phyloP scores from a whole-genome alignment of 139 green algal species.

The Volvox reticuliferus region DNA sequence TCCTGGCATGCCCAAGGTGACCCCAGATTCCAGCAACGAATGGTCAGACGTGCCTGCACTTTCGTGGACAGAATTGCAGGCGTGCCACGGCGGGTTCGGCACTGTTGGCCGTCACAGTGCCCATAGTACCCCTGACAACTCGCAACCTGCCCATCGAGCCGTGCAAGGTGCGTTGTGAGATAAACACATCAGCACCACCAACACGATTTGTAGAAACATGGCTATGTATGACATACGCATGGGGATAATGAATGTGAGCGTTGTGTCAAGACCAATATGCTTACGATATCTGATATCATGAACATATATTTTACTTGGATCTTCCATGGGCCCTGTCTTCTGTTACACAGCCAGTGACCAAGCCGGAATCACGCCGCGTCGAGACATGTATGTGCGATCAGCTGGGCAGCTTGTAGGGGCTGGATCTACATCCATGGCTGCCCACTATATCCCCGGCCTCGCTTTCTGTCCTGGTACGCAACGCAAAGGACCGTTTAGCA shows the following conservation, averaged over 20 bases:
- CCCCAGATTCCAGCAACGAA: background rate
- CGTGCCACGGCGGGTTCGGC: constrained; percentile 9
- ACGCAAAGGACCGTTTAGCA: background rate
- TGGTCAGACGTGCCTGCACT: constrained; percentile 34
- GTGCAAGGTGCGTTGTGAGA: constrained; percentile 7
- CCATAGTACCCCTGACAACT: constrained; percentile 39
- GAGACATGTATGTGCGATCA: constrained; percentile 40
- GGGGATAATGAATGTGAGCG: too few species aligned
- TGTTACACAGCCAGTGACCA: too few species aligned
- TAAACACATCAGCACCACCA: too few species aligned
- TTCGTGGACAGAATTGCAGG: constrained; percentile 13
- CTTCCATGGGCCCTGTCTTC: too few species aligned
- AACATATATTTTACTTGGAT: too few species aligned
- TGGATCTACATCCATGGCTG: background rate
- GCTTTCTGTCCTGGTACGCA: background rate
- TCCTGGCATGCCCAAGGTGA: constrained; percentile 25
- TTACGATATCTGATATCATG: too few species aligned
- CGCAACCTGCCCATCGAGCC: background rate
- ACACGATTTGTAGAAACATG: too few species aligned
- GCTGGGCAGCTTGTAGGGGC: background rate
- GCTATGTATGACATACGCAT: too few species aligned
- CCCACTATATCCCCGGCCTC: background rate
- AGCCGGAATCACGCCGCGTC: background rate
- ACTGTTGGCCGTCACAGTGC: background rate
- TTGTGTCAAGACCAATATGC: too few species aligned